Base-by-base conservation (phyloP, 1,284 basidiomycete species). In the Boletellus sp. region DNA sequence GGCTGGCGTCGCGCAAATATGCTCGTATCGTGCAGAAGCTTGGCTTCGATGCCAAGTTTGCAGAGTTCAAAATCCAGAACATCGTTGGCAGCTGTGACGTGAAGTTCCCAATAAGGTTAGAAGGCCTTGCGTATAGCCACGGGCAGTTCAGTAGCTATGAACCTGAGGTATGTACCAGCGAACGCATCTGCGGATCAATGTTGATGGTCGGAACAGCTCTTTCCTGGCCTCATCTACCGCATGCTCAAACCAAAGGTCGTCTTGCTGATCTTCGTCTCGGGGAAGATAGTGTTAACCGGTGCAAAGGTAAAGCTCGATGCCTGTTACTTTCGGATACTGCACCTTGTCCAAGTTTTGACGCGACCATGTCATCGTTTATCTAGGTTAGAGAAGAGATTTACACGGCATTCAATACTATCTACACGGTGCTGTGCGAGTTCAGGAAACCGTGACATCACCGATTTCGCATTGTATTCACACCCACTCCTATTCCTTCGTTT, bases 191-290 rank as follows among this genome's bases (percentile, higher is more conserved):
- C 4, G 8, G 20, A 27, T 4, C 2, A 16, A 10, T 29, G 26
- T 47, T 54, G 47, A 55, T 41, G 14, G 36, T 43, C 7, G 42
- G 19, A 19, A 36, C 55, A 97, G 92, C 75, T 99, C 46, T 99
- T 99, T 84, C 96, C 96, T 48, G 95, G 96, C 61, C 79, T 99
- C 37, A 99, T 99, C 68, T 99, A 99, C 67, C 91, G 96, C 60
- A 99, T 99, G 96, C 91, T 98, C 73, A 98, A 99, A 71, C 96
- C 96, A 11, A 99, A 99, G 73, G 96, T 99, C 54, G 96, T 99
- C 43, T 74, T 99, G 27, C 79, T 99, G 48, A 99, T 99, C 66
- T 99, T 99, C 71, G 96, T 99, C 10, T 98, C 94, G 16, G 96
- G 96, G 49, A 99, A 99, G 78, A 98, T 99, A 59, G 95, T 99